Evolutionary conservation across 2,329 filamentous ascomycete species (phyloP).

Genomic region (Penicillium sp.): DNA sequence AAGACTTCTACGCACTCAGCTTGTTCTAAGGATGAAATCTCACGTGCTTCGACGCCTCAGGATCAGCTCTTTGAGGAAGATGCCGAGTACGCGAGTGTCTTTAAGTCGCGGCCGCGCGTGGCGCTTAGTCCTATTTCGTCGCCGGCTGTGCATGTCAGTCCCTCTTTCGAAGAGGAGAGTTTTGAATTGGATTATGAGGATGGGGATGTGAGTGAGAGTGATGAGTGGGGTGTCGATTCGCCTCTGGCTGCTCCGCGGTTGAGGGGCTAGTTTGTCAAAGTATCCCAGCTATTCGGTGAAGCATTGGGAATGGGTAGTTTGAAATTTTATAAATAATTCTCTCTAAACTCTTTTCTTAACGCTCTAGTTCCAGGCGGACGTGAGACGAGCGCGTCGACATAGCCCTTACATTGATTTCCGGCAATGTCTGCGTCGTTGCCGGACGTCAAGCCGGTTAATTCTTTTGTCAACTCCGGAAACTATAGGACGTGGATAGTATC

Average conservation of each 20-base stretch:
- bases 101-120: conserved; percentile 78
- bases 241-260: conserved; percentile 19
- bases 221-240: conserved; percentile 22
- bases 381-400: not conserved
- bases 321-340: not conserved
- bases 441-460: too few relatives aligned
- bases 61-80: conserved; percentile 71
- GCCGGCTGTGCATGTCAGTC: conserved; percentile 38
- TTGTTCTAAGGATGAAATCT: conserved; percentile 8
- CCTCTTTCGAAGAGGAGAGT: conserved; percentile 23
- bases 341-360: not conserved
- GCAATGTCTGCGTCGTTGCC: too few relatives aligned
- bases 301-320: not conserved
- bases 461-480: too few relatives aligned
- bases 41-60: conserved; percentile 52
- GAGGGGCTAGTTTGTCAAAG: not conserved
- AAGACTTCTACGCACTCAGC: conserved; percentile 26
- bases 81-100: conserved; percentile 75
- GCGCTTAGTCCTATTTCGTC: conserved; percentile 65
- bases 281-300: not conserved
- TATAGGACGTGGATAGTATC: too few relatives aligned
- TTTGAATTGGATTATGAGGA: conserved; percentile 21
- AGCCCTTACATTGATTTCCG: too few relatives aligned
- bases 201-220: conserved; percentile 7
- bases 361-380: not conserved